phyloP scores from a whole-genome alignment of 306 rosid species.

The Biancaea sappan region DNA sequence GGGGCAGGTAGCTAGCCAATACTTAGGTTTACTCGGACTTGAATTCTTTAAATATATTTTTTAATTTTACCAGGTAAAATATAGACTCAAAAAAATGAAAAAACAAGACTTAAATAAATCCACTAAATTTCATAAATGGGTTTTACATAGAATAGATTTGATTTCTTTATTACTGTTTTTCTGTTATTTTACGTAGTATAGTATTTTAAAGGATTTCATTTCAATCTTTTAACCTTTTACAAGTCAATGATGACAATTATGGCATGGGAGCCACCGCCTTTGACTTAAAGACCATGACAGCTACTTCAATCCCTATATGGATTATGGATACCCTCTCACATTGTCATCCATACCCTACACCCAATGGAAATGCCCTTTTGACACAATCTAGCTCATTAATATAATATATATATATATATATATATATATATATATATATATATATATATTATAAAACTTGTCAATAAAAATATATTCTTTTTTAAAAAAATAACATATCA shows the following conservation, averaged over 20 bases:
- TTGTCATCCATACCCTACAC: not conserved
- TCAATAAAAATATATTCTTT: too few relatives aligned
- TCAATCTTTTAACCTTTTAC: not conserved
- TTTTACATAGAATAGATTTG: too few relatives aligned
- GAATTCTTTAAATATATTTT: too few relatives aligned
- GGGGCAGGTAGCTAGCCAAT: not conserved
- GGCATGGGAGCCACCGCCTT: conserved; percentile 36
- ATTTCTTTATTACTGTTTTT: too few relatives aligned
- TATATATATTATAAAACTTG: too few relatives aligned
- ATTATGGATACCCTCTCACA: not conserved
- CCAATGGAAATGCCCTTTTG: conserved; percentile 7
- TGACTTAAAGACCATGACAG: conserved; percentile 40
- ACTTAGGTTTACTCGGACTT: conserved; percentile 8
- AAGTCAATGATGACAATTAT: conserved; percentile 32
- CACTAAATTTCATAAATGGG: too few relatives aligned
- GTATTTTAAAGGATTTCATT: too few relatives aligned
- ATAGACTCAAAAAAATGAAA: too few relatives aligned
- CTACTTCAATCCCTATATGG: conserved; percentile 34
- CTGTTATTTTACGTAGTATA: too few relatives aligned
- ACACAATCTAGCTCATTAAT: not conserved
- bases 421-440: too few relatives aligned
- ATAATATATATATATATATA: not conserved
- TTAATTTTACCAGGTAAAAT: too few relatives aligned
- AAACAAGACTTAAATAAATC: too few relatives aligned
- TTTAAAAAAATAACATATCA: not conserved